phyloP scores from a whole-genome alignment of 176 grass and related monocot species.

The Triticum aestivum region IWGSC_CS_RefSeq_v2.1 NC_057802.1:13967582-13968081 shows the following conservation, averaged over 20 bases:
- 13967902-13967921: no score
- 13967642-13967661: conserved; percentile 63
- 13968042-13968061: not conserved
- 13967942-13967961: no score
- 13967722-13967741: not conserved
- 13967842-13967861: no score
- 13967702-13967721: conserved; percentile 58
- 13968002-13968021: not conserved
- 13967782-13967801: no score
- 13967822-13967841: no score
- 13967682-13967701: conserved; percentile 46
- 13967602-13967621: not conserved
- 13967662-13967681: conserved; percentile 63
- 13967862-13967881: no score
- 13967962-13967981: no score
- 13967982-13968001: not conserved
- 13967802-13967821: no score
- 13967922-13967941: no score
- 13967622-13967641: conserved; percentile 60
- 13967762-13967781: no score
- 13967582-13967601: no score
- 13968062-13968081: not conserved
- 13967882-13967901: no score
- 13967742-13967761: not conserved
- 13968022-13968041: not conserved